Base-by-base conservation (phyloP, 345 rosid genomes). In the Mallotus nudiflorus region DNA sequence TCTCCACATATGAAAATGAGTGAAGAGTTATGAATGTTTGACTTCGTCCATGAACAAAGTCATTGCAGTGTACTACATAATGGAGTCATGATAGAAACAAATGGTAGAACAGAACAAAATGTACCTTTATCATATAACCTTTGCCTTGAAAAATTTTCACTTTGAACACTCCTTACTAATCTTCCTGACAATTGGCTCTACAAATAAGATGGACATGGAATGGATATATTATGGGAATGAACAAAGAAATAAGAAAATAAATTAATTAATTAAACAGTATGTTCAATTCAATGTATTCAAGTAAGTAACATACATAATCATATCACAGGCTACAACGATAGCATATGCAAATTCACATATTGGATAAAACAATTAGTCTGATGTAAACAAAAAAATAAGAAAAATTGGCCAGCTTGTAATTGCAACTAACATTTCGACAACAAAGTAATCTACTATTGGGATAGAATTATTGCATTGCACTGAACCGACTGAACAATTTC, bases 51-150 rank as follows among this genome's bases (percentile, higher is more conserved):
- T 25, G 60, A 55, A 11, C 37, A 55, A 55, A 55, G 18, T 35
- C 29, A 39, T 61, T 37, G 2, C 25, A n/a, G 13, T 10, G 12
- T 33, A 1, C 27, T n/a, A n/a, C n/a, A n/a, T n/a, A n/a, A 33
- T 59, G n/a, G 33, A 19, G 24, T 29, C 6, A 44, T 16, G 7
- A 42, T 19, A 24, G 40, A 27, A 60, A 13, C 28, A 25, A 19
- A 19, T 55, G 53, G 16, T 9, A 44, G 40, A 51, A 58, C 42
- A 51, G 31, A 50, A 67, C 18, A 49, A 45, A 73, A 11, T 35
- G 12, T 35, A 69, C 74, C 78, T 46, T 46, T 70, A 0, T 76
- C 79, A 40, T 37, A 76, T 62, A 76, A 70, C 57, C 79, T 70
- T 51, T 76, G 62, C n/a, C 79, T 59, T n/a, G 79, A 70, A 50